A percentile compares a stretch with the other conserved stretches of the same genome.
These are phyloP conservation scores for Thalassiosira profunda DNA, from an alignment of 108 stramenopile species.

Conservation along the genomic window DNA sequence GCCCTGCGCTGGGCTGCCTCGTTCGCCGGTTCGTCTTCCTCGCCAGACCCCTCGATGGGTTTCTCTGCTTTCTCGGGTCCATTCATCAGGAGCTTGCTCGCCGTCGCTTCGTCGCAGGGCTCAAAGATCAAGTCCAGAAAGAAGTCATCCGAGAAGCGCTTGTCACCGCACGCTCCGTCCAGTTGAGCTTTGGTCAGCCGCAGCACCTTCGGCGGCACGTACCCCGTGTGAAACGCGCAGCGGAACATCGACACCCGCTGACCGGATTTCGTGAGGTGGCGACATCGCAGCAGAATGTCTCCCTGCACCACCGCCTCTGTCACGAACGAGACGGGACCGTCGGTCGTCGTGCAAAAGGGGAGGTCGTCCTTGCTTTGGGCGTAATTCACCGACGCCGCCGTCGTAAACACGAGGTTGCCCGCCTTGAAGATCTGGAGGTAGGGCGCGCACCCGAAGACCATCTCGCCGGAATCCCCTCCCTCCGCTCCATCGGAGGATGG, in stretches of 20 bases:
- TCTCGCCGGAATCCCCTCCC: background rate
- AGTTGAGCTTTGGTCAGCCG: constrained; percentile 93
- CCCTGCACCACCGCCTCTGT: constrained; percentile 87
- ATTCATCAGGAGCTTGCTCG: constrained; percentile 58
- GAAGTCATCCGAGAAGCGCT: constrained; percentile 90
- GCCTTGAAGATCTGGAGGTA: constrained; percentile 97
- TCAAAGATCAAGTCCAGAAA: constrained; percentile 97
- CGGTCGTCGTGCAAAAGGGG: constrained; percentile 60
- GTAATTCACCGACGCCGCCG: constrained; percentile 71
- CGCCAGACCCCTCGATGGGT: background rate
- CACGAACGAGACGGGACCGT: constrained; percentile 75
- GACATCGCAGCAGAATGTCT: constrained; percentile 91
- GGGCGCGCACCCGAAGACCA: constrained; percentile 90
- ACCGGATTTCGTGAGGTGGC: constrained; percentile 85
- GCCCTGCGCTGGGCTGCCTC: constrained; percentile 44
- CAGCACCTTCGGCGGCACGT: constrained; percentile 91
- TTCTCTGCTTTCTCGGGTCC: constrained; percentile 18
- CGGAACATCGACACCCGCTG: constrained; percentile 95
- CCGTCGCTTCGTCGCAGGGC: constrained; percentile 77
- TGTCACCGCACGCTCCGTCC: constrained; percentile 94
- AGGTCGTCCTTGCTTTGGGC: constrained; percentile 69
- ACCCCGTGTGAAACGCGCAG: constrained; percentile 97
- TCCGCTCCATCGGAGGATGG: background rate
- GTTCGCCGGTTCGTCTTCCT: constrained; percentile 39
- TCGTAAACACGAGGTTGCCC: constrained; percentile 85